A percentile compares a stretch with the other conserved stretches of the same genome.
Evolutionary conservation across 2,329 filamentous ascomycete species (phyloP).

Genomic region (Eutypella sp.): DNA sequence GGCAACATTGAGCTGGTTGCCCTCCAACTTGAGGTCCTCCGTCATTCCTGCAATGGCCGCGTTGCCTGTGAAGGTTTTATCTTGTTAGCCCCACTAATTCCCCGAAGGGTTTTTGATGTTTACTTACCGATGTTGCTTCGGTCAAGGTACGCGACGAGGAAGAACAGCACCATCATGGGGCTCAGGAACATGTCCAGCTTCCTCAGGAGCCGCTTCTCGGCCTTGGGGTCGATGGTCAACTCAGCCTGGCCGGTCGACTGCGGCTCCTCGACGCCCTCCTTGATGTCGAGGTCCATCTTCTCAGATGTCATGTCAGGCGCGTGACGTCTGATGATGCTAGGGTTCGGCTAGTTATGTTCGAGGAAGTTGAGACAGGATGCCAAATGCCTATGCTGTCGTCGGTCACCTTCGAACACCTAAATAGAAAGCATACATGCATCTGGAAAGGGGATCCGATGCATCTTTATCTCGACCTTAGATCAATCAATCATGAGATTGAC

Average conservation of each 20-base stretch:
- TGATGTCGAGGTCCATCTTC: constrained; percentile 3
- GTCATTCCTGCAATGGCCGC: constrained; percentile 14
- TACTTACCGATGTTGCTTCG: constrained; percentile 10
- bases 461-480: too few relatives aligned
- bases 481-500: too few relatives aligned
- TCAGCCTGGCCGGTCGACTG: constrained; percentile 1
- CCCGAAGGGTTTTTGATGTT: neutral
- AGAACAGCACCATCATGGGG: constrained; percentile 11
- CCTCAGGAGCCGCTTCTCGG: constrained; percentile 8
- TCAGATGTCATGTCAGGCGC: constrained; percentile 1
- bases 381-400: too few relatives aligned
- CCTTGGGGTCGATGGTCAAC: constrained; percentile 4
- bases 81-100: too few relatives aligned
- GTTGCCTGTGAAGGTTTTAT: constrained; percentile 5
- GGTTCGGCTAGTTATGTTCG: too few relatives aligned
- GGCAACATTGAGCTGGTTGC: constrained; percentile 10
- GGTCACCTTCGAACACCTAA: too few relatives aligned
- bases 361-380: too few relatives aligned
- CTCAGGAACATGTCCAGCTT: constrained; percentile 11
- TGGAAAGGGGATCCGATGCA: too few relatives aligned
- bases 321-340: neutral
- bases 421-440: too few relatives aligned
- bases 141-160: constrained; percentile 12
- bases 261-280: constrained; percentile 3
- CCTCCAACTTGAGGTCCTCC: constrained; percentile 7